phyloP scores from a whole-genome alignment of 768 basidiomycete genomes.

The Gymnopilus junonius region DNA sequence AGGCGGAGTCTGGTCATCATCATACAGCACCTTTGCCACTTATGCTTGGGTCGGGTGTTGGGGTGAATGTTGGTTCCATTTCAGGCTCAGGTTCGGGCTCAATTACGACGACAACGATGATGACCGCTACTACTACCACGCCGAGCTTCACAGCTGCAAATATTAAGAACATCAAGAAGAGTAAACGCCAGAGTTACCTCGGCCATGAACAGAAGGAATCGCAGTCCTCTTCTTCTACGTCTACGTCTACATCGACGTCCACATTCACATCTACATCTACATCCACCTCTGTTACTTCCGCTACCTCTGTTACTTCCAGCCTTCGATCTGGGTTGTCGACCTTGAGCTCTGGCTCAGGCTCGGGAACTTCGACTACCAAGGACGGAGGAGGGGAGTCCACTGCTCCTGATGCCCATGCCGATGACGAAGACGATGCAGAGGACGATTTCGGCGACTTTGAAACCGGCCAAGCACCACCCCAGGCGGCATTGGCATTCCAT shows the following conservation, averaged over 20 bases:
- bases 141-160: not conserved
- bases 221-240: constrained; percentile 18
- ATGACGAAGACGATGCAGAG: constrained; percentile 4
- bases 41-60: not conserved
- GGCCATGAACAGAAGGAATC: constrained; percentile 27
- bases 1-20: not conserved
- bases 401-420: no score
- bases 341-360: not conserved
- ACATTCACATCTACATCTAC: no score
- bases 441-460: constrained; percentile 25
- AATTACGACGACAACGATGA: no score
- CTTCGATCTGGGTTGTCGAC: no score
- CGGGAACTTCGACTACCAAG: not conserved
- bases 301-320: constrained; percentile 3
- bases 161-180: not conserved
- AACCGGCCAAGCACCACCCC: constrained; percentile 8
- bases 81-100: no score
- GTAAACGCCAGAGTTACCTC: not conserved
- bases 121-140: no score
- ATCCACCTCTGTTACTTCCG: no score
- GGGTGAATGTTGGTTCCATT: no score
- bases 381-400: no score
- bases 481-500: not conserved
- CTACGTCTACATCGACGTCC: constrained; percentile 14
- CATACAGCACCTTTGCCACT: not conserved